Evolutionary conservation across 1,284 basidiomycete genomes (phyloP), one percentile per base, ranked within the genome.

Genomic region (Ceratobasidium theobromae): DNA sequence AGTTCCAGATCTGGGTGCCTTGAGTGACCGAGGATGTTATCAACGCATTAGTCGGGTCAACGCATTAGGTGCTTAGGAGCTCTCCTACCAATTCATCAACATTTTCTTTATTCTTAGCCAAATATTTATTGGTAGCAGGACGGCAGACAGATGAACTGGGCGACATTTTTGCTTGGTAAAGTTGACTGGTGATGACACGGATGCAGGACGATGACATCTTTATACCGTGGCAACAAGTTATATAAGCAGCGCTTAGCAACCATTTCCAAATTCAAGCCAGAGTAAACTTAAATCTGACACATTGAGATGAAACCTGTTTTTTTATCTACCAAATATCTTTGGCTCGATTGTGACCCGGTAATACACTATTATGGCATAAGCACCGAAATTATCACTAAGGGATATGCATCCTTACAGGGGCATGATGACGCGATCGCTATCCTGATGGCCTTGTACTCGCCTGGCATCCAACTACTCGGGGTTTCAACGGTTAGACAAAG

Each of bases 361-460:
- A 69, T 79, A 25, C 2, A 16, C 54, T 27, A 16, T n/a, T 28
- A 38, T 38, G 12, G n/a, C n/a, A 45, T n/a, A 8, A 3, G 3
- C 12, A n/a, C 4, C 27, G 12, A 23, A 30, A 35, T 18, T 3
- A 33, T 3, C 30, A 30, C 40, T 30, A 16, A 18, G 3, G 5
- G 46, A 1, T 27, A 18, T 14, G 21, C 33, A 16, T 27, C 14
- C 35, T 48, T 14, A 18, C 45, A 91, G 89, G 91, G 91, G 12
- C 91, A 94, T 71, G 91, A 93, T 72, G 91, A 93, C 77, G 91
- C 88, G 4, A 86, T 85, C 4, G 90, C 90, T 1, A 86, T 94
- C 65, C 76, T 93, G 72, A 77, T 93, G 16, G 89, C 89, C 0
- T 73, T 88, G 1, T 84, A 91, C 71, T 79, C 80, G 12, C 78